Evolutionary conservation across 345 rosid species (phyloP), one percentile per base, ranked within the genome.

Genomic region (Eucalyptus camaldulensis): DNA sequence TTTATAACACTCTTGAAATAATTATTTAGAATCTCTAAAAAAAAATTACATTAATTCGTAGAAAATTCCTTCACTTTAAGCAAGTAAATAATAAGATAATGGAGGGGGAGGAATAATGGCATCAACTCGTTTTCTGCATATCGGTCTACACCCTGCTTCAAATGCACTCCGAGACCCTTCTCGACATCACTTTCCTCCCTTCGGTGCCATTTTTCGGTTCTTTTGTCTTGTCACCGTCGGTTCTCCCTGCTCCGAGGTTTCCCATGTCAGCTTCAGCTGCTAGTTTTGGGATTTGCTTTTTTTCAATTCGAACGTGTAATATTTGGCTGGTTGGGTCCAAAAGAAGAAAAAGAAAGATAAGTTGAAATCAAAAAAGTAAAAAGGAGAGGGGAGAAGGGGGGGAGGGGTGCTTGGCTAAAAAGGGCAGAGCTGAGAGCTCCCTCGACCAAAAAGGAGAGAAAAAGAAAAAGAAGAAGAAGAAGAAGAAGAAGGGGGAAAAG

Each of bases 321-420:
- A 49, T 49, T 49, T 49, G 50, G 50, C 50, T 49, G 15, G 15
- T 49, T 15, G 50, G 50, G 1, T 14, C 50, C 6, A 49, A 49
- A 49, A 13, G 6, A 49, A 49, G 6, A 49, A 49, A 14, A 49
- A 49, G 51, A 14, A 49, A 14, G 51, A 49, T 5, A 49, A 49
- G 51, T 49, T 49, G 51, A 49, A 49, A 49, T 49, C 6, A 49
- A 14, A 49, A 49, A 49, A 49, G 51, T 49, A 49, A 49, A 49
- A 49, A 13, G 51, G 3, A 49, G 49, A 13, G 16, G 16, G 15
- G 6, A 40, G 43, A 40, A 1, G 47, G 10, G 47, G 8, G 2
- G 8, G 8, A 2, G 50, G 3, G 16, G 6, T 0, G 50, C 2
- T 49, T 0, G 3, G 51, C 51, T 49, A 14, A 49, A 49, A 49